Evolutionary conservation across 441 rosid species (phyloP), one percentile per base, ranked within the genome.

Genomic region (Eruca vesicaria): DNA sequence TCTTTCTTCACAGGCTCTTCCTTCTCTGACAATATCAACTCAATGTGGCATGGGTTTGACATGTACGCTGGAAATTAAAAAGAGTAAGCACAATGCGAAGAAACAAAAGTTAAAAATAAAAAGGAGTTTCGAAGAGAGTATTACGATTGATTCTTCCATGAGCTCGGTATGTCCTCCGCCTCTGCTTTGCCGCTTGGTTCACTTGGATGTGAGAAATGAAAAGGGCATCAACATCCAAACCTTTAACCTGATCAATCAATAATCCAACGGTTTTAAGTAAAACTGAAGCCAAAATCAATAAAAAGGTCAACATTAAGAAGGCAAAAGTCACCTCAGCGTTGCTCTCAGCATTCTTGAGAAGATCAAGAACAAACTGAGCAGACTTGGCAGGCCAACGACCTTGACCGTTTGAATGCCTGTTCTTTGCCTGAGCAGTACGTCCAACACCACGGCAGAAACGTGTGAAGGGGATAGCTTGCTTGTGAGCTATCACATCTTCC

Each of bases 61-160:
- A 55, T 55, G 59, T 55, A 55, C 5, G 59, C 31, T 55, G 31
- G 31, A 53, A 6, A 15, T 0, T 26, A 53, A 15, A 19, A 53
- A 9, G 14, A 53, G 58, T 20, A 26, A 53, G n/a, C 16, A 62
- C 15, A 5, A 33, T 3, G 23, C 4, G 9, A 28, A 14, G 4
- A 10, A 66, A 56, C 2, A 26, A 14, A 18, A 9, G 21, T 16
- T 16, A 2, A 6, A 45, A 15, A 15, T 0, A 3, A 50, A 20
- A 53, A 53, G 14, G 12, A 9, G 56, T 50, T n/a, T n/a, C n/a
- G n/a, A n/a, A 1, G 0, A 70, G 32, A 57, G 81, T 96, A 31
- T 83, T 50, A 96, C 99, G 99, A 33, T 93, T 96, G 69, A 96
- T 96, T 85, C 97, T 88, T 86, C 99, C 99, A 9, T 96, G 98